Conservation (phyloP, 495 filamentous ascomycete species). For the Podospora fimiseda region DNA sequence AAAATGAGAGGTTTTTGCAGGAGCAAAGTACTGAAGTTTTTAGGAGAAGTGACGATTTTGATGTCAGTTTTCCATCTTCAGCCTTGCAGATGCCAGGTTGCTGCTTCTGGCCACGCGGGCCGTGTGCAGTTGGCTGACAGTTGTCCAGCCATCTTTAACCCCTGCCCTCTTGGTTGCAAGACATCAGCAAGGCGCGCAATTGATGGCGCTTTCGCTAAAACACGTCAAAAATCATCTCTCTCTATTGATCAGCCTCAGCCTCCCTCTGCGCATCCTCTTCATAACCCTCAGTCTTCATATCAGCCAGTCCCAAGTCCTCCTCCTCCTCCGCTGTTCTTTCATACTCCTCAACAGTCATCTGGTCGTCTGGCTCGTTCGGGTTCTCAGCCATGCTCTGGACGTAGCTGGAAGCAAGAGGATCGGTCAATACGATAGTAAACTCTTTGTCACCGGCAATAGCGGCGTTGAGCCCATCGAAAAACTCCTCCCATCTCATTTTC, state of each 20-base stretch:
- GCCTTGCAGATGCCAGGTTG: conserved; percentile 14
- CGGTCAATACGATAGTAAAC: conserved; percentile 80
- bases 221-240: too few species aligned
- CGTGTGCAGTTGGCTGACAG: too few species aligned
- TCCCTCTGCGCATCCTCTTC: conserved; percentile 41
- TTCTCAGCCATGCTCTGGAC: conserved; percentile 76
- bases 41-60: conserved; percentile 8
- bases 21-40: neutral
- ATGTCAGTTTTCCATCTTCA: conserved; percentile 8
- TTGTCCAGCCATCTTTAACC: too few species aligned
- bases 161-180: too few species aligned
- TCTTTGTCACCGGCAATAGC: conserved; percentile 77
- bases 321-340: conserved; percentile 82
- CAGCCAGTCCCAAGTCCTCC: conserved; percentile 79
- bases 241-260: too few species aligned
- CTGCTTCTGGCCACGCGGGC: too few species aligned
- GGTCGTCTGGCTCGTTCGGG: conserved; percentile 63
- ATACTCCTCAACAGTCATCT: conserved; percentile 80
- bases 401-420: conserved; percentile 86
- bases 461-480: conserved; percentile 66
- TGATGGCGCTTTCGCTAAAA: too few species aligned
- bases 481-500: conserved; percentile 66
- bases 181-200: too few species aligned
- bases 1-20: neutral
- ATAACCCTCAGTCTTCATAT: conserved; percentile 91